Evolutionary conservation across 441 rosid genomes (phyloP).

Genomic region (Bocquillonia castaneifolia): DNA sequence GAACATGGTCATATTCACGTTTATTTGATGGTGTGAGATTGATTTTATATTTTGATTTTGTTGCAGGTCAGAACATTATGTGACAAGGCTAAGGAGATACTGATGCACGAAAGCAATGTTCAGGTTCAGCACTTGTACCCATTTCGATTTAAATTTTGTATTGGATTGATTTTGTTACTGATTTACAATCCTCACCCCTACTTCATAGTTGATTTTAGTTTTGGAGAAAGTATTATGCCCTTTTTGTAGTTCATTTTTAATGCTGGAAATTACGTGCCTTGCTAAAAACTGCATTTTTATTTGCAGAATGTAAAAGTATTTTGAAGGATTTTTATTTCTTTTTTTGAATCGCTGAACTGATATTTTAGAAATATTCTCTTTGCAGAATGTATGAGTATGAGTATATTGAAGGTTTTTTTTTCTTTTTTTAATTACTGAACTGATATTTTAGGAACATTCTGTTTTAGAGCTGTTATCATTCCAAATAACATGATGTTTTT

Average conservation of each 20-base stretch:
- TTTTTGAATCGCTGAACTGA: neutral
- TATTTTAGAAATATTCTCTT: neutral
- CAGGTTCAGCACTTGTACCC: conserved; percentile 36
- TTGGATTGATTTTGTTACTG: too few species aligned
- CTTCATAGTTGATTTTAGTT: neutral
- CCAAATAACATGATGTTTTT: neutral
- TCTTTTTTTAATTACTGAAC: too few species aligned
- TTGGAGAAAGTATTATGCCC: neutral
- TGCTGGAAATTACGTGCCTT: neutral
- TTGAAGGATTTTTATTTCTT: neutral
- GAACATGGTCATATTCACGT: too few species aligned
- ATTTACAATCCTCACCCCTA: neutral
- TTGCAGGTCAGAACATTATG: conserved; percentile 59
- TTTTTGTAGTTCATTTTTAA: neutral
- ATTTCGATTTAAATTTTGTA: neutral
- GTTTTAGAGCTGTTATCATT: neutral
- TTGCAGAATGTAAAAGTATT: neutral
- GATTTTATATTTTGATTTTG: neutral
- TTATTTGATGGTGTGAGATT: neutral
- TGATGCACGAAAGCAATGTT: conserved; percentile 70
- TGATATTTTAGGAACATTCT: neutral
- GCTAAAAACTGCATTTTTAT: neutral
- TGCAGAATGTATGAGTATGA: too few species aligned
- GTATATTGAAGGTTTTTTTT: too few species aligned
- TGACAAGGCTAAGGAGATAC: conserved; percentile 72